Percentiles rank a stretch among this genome's conserved stretches.
These are phyloP conservation scores for Heritiera fomes DNA, from an alignment of 345 rosid genomes.

Conservation along the genomic window DNA sequence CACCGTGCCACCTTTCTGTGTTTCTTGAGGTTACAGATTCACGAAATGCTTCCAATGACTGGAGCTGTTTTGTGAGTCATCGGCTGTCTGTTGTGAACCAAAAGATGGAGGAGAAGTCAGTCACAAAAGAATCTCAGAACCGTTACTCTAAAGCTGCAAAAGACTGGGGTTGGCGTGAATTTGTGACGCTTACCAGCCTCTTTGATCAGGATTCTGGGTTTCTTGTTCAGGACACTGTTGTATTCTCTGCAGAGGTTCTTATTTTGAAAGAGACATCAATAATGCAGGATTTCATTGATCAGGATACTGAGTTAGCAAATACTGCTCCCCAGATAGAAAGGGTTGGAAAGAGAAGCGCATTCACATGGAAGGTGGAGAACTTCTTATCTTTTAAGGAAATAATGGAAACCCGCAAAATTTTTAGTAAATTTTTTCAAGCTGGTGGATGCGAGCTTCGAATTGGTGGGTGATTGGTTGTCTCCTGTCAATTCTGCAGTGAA, in stretches of 20 bases:
- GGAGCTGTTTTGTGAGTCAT: conserved; percentile 99
- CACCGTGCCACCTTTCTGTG: conserved; percentile 99
- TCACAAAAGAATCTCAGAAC: conserved; percentile 97
- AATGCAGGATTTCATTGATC: conserved; percentile 66
- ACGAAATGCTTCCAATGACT: conserved; percentile 80
- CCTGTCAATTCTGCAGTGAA: conserved; percentile 22
- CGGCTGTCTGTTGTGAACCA: conserved; percentile 92
- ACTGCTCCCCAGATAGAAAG: conserved; percentile 51
- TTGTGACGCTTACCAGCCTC: conserved; percentile 94
- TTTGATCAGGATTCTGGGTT: conserved; percentile 99
- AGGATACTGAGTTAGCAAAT: conserved; percentile 51
- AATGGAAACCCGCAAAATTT: conserved; percentile 97
- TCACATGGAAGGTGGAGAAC: conserved; percentile 99
- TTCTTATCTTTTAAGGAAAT: conserved; percentile 94
- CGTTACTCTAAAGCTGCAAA: conserved; percentile 99
- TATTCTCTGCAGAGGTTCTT: conserved; percentile 98
- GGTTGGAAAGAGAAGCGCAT: conserved; percentile 73
- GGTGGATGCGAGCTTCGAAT: conserved; percentile 99
- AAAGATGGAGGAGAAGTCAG: conserved; percentile 88
- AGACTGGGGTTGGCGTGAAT: conserved; percentile 99
- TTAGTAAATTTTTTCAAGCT: conserved; percentile 98
- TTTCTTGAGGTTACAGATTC: conserved; percentile 99
- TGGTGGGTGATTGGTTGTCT: conserved; percentile 50
- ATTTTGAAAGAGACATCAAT: conserved; percentile 91
- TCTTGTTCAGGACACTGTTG: conserved; percentile 91